These are phyloP conservation scores for Macrophomina pseudophaseolina DNA, from an alignment of 2,329 filamentous ascomycete genomes.

Conservation along the genomic window DNA sequence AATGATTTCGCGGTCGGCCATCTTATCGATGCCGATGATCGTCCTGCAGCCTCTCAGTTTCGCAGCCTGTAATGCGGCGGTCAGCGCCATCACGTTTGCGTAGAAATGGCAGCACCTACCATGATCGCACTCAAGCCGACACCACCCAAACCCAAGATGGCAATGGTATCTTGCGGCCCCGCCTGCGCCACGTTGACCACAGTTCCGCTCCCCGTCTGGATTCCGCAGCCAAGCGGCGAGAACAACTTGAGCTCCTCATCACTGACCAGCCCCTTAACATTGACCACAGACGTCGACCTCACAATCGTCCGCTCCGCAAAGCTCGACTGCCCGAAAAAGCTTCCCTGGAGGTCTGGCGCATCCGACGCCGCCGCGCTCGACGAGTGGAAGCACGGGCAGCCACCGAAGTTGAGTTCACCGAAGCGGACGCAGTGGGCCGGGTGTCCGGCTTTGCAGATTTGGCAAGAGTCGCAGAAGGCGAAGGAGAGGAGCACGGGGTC, in stretches of 20 bases:
- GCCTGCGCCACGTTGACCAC: constrained; percentile 41
- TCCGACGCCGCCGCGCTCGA: constrained; percentile 19
- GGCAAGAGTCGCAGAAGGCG: constrained; percentile 53
- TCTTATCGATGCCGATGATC: constrained; percentile 47
- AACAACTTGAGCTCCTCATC: constrained; percentile 49
- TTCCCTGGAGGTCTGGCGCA: constrained; percentile 39
- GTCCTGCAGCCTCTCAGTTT: constrained; percentile 46
- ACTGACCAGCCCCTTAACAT: constrained; percentile 46
- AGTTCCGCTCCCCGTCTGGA: constrained; percentile 53
- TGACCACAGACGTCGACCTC: constrained; percentile 48
- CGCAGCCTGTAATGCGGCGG: constrained; percentile 42
- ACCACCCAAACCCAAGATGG: constrained; percentile 53
- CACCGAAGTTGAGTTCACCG: constrained; percentile 52
- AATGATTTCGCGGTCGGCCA: constrained; percentile 41
- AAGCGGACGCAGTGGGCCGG: constrained; percentile 58
- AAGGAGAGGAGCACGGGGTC: constrained; percentile 57
- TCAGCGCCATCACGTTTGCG: not conserved
- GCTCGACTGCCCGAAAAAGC: constrained; percentile 57
- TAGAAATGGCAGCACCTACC: constrained; percentile 25
- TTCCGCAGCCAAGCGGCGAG: constrained; percentile 53
- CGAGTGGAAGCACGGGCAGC: constrained; percentile 35
- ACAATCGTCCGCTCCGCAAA: constrained; percentile 50
- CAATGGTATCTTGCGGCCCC: constrained; percentile 43
- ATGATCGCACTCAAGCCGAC: constrained; percentile 56
- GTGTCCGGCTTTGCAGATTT: constrained; percentile 53